Evolutionary conservation across 345 rosid species (phyloP).

Genomic region (Populus tremula): DNA sequence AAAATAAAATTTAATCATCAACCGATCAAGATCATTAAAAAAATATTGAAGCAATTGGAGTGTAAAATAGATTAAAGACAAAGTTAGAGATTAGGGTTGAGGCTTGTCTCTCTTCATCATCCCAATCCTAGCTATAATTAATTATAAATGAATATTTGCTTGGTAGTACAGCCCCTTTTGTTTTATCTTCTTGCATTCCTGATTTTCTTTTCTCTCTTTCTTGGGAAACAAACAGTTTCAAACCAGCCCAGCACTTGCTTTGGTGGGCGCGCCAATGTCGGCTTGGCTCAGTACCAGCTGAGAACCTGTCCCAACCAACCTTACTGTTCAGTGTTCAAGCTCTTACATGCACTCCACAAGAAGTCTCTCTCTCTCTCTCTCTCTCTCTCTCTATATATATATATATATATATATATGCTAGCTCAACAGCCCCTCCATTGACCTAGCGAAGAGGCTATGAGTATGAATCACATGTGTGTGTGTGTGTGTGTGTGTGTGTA

Average conservation of each 20-base stretch:
- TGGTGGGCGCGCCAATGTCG: slow-evolving; percentile 80
- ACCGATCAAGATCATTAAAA: background rate
- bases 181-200: slow-evolving; percentile 8
- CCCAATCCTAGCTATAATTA: background rate
- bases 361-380: background rate
- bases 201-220: slow-evolving; percentile 19
- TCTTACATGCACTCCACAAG: background rate
- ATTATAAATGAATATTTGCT: background rate
- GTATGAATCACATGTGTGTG: background rate
- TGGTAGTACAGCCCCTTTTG: background rate
- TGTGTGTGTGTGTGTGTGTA: no score
- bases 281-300: slow-evolving; percentile 34
- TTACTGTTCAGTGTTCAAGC: slow-evolving; percentile 8
- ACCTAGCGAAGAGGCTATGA: background rate
- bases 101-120: slow-evolving; percentile 43
- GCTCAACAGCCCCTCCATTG: background rate
- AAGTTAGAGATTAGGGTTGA: slow-evolving; percentile 42
- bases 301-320: slow-evolving; percentile 15
- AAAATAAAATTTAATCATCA: background rate
- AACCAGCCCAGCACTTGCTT: slow-evolving; percentile 69
- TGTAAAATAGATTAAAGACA: slow-evolving; percentile 38
- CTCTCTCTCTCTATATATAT: no score
- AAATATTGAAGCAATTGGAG: background rate
- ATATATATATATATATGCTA: background rate
- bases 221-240: slow-evolving; percentile 53